Percentiles rank a stretch among this genome's conserved stretches.
Evolutionary conservation across 2,329 filamentous ascomycete species (phyloP).

Genomic region (Atkinsonella texensis): DNA sequence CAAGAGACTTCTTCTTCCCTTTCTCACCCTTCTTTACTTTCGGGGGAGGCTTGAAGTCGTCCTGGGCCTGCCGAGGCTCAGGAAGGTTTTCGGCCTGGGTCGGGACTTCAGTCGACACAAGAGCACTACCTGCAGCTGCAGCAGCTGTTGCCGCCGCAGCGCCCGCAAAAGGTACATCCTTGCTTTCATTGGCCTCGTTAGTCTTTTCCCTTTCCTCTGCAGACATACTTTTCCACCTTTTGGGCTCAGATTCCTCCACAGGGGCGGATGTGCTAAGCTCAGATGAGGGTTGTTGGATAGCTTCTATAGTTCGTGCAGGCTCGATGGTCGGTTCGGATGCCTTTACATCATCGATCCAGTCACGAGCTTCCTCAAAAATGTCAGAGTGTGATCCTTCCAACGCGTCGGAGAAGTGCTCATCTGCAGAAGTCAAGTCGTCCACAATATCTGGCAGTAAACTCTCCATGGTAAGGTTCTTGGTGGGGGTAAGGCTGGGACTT

Average conservation of each 20-base stretch:
- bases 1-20: conserved; percentile 9
- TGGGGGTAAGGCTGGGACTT: conserved; percentile 15
- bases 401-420: conserved; percentile 26
- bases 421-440: conserved; percentile 22
- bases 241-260: conserved; percentile 9
- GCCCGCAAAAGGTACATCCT: conserved; percentile 1
- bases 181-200: conserved; percentile 12
- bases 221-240: conserved; percentile 7
- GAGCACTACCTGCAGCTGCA: conserved; percentile 2
- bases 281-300: conserved; percentile 4
- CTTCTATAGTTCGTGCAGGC: conserved; percentile 1
- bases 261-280: conserved; percentile 2
- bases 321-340: conserved; percentile 4
- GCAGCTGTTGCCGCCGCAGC: conserved; percentile 3
- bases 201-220: conserved; percentile 11
- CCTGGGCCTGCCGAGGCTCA: conserved; percentile 2
- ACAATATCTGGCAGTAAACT: conserved; percentile 11
- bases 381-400: conserved; percentile 15
- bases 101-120: conserved; percentile 1
- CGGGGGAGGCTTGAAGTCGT: conserved; percentile 8
- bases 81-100: conserved; percentile 4
- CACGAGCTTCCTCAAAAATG: conserved; percentile 10
- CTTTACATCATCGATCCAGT: conserved; percentile 4
- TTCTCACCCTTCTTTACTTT: conserved; percentile 12
- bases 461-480: conserved; percentile 9